phyloP scores from a whole-genome alignment of 495 filamentous ascomycete species.

The Sphaerosporella brunnea region DNA sequence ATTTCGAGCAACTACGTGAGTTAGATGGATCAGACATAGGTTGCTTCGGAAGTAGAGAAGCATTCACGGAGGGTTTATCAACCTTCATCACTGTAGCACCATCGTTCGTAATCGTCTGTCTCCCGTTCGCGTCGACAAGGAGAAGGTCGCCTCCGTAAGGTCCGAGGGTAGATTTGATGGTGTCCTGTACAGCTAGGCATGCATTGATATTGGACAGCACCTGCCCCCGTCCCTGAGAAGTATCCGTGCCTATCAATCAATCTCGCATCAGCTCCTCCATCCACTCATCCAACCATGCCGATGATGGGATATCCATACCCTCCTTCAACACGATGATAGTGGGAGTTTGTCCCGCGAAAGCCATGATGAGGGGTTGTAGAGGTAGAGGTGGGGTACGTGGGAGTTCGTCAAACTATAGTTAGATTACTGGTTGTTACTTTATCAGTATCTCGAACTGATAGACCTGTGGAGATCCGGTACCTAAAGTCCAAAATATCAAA shows the following conservation, averaged over 20 bases:
- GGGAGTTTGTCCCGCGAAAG: conserved; percentile 93
- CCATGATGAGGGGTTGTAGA: conserved; percentile 48
- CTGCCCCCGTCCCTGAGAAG: conserved; percentile 92
- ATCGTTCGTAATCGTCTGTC: conserved; percentile 96
- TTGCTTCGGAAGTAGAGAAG: not conserved
- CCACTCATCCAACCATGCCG: conserved; percentile 13
- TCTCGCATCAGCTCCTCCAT: conserved; percentile 9
- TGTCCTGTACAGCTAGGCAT: conserved; percentile 89
- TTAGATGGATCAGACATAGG: conserved; percentile 1
- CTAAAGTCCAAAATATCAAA: too few relatives aligned
- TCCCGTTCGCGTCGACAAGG: conserved; percentile 87
- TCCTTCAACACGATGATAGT: conserved; percentile 98
- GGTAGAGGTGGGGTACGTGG: too few relatives aligned
- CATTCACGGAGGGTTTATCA: conserved; percentile 14
- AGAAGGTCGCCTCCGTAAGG: conserved; percentile 94
- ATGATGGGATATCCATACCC: conserved; percentile 39
- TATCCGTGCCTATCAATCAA: conserved; percentile 58
- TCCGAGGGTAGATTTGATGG: conserved; percentile 87
- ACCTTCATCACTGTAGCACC: conserved; percentile 99
- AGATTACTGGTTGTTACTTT: too few relatives aligned
- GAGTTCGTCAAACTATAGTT: too few relatives aligned
- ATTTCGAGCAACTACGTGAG: conserved; percentile 93
- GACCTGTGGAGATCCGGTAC: too few relatives aligned
- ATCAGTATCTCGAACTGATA: too few relatives aligned
- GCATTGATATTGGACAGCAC: conserved; percentile 98